Evolutionary conservation across 805 yeast genomes (phyloP), one percentile per base, ranked within the genome.

Genomic region (Monosporozyma unispora): DNA sequence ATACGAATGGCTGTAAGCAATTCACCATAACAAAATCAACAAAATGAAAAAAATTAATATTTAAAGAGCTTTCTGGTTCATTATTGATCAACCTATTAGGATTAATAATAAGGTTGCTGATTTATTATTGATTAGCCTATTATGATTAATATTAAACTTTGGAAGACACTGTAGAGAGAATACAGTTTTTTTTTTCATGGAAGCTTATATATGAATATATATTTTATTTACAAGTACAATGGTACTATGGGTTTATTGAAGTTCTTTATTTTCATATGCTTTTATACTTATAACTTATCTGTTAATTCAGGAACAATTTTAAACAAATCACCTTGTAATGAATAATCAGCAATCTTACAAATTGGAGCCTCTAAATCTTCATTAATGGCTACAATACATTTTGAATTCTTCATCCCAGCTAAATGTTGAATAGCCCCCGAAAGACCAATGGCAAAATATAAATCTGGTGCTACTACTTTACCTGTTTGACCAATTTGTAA

Each of bases 401-500:
- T 91, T 41, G 96, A 79, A 65, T 91, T 97, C 70, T 90, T 91
- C 97, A 91, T 91, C 56, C 99, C 99, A 1, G 99, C 99, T 61
- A 93, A 73, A 70, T 91, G 99, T 72, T 91, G 99, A 62, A 91
- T 91, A 29, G 99, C 99, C 54, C 99, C 99, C 19, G 96, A 85
- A 50, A 93, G 80, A 55, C 99, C 99, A 40, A 90, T 81, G 2
- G 97, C 98, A 44, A 93, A 70, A 66, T 93, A 93, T 54, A 90
- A 76, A 40, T 90, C 96, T 39, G 99, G 99, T 7, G 98, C 98
- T 31, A 93, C 95, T 48, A 90, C 90, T 68, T 93, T 93, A 59
- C 99, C 99, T 9, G 99, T 91, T 71, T 91, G 99, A 49, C 99
- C 99, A 53, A 91, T 90, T 70, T 91, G 99, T 59, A 91, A 76